A percentile compares a stretch with the other conserved stretches of the same genome.
phyloP scores from a whole-genome alignment of 2,329 filamentous ascomycete species.

The Trichoderma sp. region DNA sequence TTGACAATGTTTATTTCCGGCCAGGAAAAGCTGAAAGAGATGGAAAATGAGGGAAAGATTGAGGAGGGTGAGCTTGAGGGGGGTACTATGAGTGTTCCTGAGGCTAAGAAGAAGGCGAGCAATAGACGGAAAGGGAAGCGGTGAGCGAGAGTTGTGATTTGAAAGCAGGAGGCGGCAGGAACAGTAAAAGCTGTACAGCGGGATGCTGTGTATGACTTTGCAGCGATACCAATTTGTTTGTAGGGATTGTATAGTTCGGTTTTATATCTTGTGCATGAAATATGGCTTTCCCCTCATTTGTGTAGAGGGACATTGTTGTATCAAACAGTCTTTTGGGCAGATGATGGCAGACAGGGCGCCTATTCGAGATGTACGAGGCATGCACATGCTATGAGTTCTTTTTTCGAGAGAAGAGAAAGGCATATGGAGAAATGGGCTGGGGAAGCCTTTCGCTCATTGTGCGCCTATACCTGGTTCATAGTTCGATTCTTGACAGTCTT shows the following conservation, averaged over 20 bases:
- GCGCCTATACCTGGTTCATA: background rate
- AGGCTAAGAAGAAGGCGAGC: slow-evolving; percentile 48
- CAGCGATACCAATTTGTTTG: background rate
- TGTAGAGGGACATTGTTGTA: background rate
- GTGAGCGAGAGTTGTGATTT: background rate
- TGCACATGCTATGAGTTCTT: background rate
- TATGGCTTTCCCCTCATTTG: background rate
- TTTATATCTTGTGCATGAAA: background rate
- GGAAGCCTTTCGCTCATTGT: background rate
- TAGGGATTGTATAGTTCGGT: background rate
- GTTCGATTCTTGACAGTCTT: no score
- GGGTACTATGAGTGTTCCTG: slow-evolving; percentile 68
- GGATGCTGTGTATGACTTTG: background rate
- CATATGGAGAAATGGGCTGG: background rate
- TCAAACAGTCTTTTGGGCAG: background rate
- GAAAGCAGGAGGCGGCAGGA: no score
- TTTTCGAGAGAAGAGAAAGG: background rate
- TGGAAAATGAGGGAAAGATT: slow-evolving; percentile 61
- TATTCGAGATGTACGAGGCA: background rate
- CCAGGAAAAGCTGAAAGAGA: slow-evolving; percentile 74
- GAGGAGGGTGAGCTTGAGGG: slow-evolving; percentile 73
- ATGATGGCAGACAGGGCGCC: background rate
- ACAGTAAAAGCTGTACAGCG: no score
- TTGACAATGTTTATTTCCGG: slow-evolving; percentile 85
- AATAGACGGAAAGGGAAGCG: slow-evolving; percentile 52